Percentiles rank a stretch among this genome's conserved stretches.
phyloP scores from a whole-genome alignment of 2,329 filamentous ascomycete genomes.

The Pezicula neosporulosa region DNA sequence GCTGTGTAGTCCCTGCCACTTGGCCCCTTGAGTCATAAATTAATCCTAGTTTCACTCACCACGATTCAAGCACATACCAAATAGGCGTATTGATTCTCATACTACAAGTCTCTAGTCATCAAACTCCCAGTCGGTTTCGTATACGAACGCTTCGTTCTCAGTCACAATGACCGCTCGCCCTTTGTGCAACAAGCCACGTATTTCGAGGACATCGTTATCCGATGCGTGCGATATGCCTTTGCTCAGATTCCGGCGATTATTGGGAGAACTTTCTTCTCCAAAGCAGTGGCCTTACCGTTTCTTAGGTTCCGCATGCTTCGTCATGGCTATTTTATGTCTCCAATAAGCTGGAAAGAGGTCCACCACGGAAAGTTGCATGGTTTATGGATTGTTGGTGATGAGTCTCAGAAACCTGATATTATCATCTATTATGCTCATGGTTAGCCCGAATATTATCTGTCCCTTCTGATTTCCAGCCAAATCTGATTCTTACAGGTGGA shows the following conservation, averaged over 20 bases:
- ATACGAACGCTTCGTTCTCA: constrained; percentile 51
- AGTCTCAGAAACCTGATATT: constrained; percentile 61
- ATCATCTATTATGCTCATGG: constrained; percentile 83
- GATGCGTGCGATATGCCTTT: constrained; percentile 77
- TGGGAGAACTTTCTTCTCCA: constrained; percentile 75
- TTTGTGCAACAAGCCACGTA: constrained; percentile 68
- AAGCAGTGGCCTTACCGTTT: constrained; percentile 69
- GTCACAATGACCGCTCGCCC: constrained; percentile 43
- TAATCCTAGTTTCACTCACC: too few relatives aligned
- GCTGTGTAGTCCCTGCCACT: too few relatives aligned
- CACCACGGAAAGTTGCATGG: constrained; percentile 53
- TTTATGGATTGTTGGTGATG: constrained; percentile 66
- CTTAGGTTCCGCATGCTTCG: constrained; percentile 71
- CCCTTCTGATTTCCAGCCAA: not conserved
- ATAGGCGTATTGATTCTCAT: not conserved
- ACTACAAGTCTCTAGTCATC: constrained; percentile 40
- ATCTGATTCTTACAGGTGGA: constrained; percentile 49
- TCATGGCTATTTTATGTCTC: constrained; percentile 61
- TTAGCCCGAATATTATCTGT: constrained; percentile 30
- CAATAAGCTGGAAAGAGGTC: constrained; percentile 62
- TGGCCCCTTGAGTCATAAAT: too few relatives aligned
- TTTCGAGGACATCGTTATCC: constrained; percentile 75
- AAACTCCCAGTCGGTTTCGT: constrained; percentile 57
- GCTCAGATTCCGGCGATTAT: constrained; percentile 65
- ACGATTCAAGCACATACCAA: too few relatives aligned